These are phyloP conservation scores for Gymnopilus dilepis DNA, from an alignment of 768 basidiomycete species.

Conservation along the genomic window DNA sequence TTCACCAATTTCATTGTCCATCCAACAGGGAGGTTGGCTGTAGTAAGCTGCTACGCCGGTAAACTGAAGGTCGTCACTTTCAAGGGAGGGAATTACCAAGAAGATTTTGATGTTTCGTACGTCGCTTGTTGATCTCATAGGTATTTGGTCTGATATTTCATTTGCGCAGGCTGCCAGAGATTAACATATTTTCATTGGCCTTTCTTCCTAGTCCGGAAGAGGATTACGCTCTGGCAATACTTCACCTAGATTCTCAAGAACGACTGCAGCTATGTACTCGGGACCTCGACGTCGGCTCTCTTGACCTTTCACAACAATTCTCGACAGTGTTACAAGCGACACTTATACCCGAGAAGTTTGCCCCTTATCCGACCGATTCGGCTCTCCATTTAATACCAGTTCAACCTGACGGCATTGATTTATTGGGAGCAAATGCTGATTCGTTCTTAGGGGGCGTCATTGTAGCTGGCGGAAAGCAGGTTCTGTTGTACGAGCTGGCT, in stretches of 20 bases:
- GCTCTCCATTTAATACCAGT: constrained; percentile 48
- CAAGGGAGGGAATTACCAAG: constrained; percentile 55
- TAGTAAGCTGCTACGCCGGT: constrained; percentile 71
- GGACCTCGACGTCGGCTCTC: constrained; percentile 52
- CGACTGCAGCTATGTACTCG: constrained; percentile 69
- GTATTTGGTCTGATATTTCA: constrained; percentile 3
- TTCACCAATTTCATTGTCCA: constrained; percentile 73
- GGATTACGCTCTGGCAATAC: constrained; percentile 63
- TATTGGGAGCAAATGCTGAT: constrained; percentile 35
- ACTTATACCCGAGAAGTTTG: constrained; percentile 51
- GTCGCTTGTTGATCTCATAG: constrained; percentile 31
- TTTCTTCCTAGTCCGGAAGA: constrained; percentile 57
- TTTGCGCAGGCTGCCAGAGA: constrained; percentile 58
- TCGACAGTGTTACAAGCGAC: constrained; percentile 59
- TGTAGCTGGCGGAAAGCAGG: constrained; percentile 69
- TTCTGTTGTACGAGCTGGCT: constrained; percentile 66
- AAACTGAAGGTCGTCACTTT: constrained; percentile 70
- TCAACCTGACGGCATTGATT: constrained; percentile 33
- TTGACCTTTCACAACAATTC: constrained; percentile 54
- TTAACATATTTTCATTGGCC: constrained; percentile 69
- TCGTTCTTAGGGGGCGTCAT: constrained; percentile 69
- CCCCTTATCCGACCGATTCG: constrained; percentile 48
- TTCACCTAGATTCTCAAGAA: constrained; percentile 67
- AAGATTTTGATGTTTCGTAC: constrained; percentile 69
- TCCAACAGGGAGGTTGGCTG: constrained; percentile 60